These are phyloP conservation scores for Suillus plorans DNA, from an alignment of 768 basidiomycete genomes.

Conservation along the genomic window DNA sequence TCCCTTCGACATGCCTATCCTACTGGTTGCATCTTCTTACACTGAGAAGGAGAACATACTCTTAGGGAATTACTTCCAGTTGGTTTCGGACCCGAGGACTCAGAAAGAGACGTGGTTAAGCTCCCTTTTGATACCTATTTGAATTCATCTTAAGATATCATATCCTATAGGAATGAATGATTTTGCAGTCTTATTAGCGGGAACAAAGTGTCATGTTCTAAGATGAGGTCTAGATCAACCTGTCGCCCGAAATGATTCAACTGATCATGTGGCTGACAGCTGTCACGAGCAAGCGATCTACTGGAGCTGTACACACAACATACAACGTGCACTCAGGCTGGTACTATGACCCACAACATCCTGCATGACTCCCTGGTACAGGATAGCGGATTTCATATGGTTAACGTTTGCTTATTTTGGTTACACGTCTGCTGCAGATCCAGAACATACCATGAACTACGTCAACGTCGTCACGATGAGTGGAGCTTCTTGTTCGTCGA, in stretches of 20 bases:
- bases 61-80: constrained; percentile 75
- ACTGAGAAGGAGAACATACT: constrained; percentile 54
- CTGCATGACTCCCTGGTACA: constrained; percentile 28
- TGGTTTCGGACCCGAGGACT: constrained; percentile 85
- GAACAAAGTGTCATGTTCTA: background rate
- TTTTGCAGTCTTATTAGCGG: background rate
- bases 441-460: constrained; percentile 46
- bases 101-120: constrained; percentile 36
- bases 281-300: background rate
- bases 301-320: background rate
- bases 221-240: background rate
- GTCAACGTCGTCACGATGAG: constrained; percentile 39
- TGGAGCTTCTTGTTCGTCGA: too few relatives aligned
- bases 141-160: background rate
- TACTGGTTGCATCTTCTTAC: constrained; percentile 69
- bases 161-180: background rate
- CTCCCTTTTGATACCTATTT: background rate
- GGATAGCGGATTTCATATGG: constrained; percentile 25
- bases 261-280: background rate
- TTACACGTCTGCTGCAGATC: constrained; percentile 39
- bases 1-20: constrained; percentile 63
- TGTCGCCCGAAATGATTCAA: background rate
- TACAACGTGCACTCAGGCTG: background rate
- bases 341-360: constrained; percentile 6
- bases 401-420: constrained; percentile 22